Conservation (phyloP, 805 yeast species). For the Monosporozyma servazzii region DNA sequence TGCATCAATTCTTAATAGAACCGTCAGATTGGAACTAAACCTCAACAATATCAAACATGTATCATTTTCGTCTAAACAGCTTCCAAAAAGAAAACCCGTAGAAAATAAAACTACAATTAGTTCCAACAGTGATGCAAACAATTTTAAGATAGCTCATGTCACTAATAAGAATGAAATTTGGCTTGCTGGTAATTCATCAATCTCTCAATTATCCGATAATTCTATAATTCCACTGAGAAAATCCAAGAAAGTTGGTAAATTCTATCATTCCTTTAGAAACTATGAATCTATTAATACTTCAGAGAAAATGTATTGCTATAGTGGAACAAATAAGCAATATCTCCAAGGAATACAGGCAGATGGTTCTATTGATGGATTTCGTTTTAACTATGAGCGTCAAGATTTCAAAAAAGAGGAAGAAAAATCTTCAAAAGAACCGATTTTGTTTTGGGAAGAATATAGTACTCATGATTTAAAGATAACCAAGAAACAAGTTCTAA, state of each 20-base stretch:
- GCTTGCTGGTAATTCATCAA: slow-evolving; percentile 3
- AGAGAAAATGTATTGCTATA: background rate
- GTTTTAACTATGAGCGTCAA: background rate
- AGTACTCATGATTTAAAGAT: background rate
- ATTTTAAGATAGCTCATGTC: background rate
- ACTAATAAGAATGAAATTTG: background rate
- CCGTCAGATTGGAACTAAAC: background rate
- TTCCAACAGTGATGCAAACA: background rate
- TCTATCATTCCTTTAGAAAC: background rate
- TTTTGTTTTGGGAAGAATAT: background rate
- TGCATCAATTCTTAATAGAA: background rate
- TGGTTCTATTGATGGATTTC: background rate
- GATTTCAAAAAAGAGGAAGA: background rate
- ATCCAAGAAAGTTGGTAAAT: background rate
- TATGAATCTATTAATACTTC: background rate
- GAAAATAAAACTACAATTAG: background rate
- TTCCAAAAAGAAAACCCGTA: background rate
- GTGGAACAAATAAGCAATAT: background rate
- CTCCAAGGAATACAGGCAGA: background rate
- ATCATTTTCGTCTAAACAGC: background rate
- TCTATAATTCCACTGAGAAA: background rate
- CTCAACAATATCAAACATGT: background rate
- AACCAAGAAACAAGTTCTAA: background rate
- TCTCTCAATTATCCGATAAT: background rate
- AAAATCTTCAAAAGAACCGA: background rate